Base-by-base conservation (phyloP, 441 rosid genomes). In the Brassica balearica region DNA sequence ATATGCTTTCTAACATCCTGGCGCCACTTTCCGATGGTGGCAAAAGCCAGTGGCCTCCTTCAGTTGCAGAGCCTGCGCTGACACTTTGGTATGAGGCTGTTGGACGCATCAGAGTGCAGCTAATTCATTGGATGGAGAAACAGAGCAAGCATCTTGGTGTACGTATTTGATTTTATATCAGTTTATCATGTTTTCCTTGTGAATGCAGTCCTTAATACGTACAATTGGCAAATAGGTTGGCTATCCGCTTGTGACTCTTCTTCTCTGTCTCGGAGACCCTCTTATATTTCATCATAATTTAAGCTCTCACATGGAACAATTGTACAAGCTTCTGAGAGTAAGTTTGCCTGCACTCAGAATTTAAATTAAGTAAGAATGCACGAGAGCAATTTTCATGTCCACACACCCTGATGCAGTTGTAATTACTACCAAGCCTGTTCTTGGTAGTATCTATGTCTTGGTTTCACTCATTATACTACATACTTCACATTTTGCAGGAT, bases 231-330 rank as follows among this genome's bases (percentile, higher is more conserved):
- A 19, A 73, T 85, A 96, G 99, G 99, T 96, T 84, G 99, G 99
- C 80, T 94, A 91, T 77, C 99, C 99, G 65, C 86, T 96, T 84
- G 99, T 92, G 83, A 96, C 98, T 72, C 98, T 94, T 85, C 99
- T 96, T 85, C 96, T 96, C 61, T 96, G 99, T 81, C 98, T 96
- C 10, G 98, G 98, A 71, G 99, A 96, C 87, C 98, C 99, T 55
- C 95, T 87, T 82, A 88, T 89, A 85, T 96, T 96, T 84, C 93
- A 91, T 87, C 88, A 56, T 74, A 88, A 88, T 84, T 86, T 96
- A 82, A 91, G 97, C 82, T 81, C 92, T 74, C 98, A 94, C 83
- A 94, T 94, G 99, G 99, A 96, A 83, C 99, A 94, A 83, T 90
- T 96, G 71, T 96, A 96, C 90, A 96, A 96, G 87, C 92, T 90